Percentiles rank a stretch among this genome's conserved stretches.
Evolutionary conservation across 495 filamentous ascomycete species (phyloP).

Genomic region (Hypoxylon rickii): DNA sequence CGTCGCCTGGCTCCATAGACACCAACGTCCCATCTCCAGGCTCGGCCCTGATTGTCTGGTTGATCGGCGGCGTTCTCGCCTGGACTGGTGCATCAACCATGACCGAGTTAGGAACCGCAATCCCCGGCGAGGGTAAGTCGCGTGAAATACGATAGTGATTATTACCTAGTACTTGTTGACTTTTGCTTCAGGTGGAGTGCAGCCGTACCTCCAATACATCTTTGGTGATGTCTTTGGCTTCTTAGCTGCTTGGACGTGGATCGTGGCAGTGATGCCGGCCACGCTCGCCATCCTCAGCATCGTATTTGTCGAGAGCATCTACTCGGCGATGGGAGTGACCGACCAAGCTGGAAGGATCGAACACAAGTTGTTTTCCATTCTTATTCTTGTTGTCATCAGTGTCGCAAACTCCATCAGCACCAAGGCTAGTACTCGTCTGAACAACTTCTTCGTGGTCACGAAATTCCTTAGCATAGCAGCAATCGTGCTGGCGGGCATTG

Average conservation of each 20-base stretch:
- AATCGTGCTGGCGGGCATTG: slow-evolving; percentile 53
- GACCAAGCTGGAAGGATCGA: slow-evolving; percentile 43
- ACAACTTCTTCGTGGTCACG: slow-evolving; percentile 57
- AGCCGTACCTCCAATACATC: slow-evolving; percentile 59
- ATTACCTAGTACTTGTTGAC: too few species aligned
- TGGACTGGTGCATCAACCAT: slow-evolving; percentile 61
- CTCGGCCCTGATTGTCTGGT: slow-evolving; percentile 56
- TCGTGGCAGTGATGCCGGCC: slow-evolving; percentile 61
- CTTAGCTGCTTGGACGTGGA: slow-evolving; percentile 62
- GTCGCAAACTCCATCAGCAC: slow-evolving; percentile 61
- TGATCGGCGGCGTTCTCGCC: slow-evolving; percentile 57
- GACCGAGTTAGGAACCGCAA: slow-evolving; percentile 59
- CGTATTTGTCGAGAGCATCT: slow-evolving; percentile 62
- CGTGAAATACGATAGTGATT: too few species aligned
- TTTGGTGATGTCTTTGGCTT: slow-evolving; percentile 61
- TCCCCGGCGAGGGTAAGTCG: slow-evolving; percentile 52
- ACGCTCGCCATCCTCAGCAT: slow-evolving; percentile 62
- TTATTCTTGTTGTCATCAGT: slow-evolving; percentile 50
- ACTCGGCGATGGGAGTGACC: slow-evolving; percentile 51
- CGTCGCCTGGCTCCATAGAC: slow-evolving; percentile 60
- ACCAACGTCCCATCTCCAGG: slow-evolving; percentile 60
- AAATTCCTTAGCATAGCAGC: slow-evolving; percentile 55
- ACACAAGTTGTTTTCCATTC: slow-evolving; percentile 56
- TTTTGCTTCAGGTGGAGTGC: slow-evolving; percentile 51
- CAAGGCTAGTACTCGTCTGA: slow-evolving; percentile 56